Base-by-base conservation (phyloP, 768 basidiomycete species). In the Kwoniella bestiolae region DNA sequence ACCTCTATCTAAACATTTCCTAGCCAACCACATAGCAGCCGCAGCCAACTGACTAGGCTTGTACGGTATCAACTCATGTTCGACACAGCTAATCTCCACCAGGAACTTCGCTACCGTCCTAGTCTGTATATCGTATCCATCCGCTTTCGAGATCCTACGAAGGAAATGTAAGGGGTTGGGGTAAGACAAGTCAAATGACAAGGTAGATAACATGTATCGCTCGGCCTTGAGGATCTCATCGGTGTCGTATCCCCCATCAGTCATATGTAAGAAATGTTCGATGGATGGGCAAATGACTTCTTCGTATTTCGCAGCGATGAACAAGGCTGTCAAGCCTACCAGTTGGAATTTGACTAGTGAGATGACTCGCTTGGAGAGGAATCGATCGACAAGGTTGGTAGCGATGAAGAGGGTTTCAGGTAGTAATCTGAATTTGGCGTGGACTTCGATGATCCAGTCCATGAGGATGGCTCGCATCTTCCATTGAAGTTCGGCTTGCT, bases 371-470 rank as follows among this genome's bases (percentile, higher is more conserved):
- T 83, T 81, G 41, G 86, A 86, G 31, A 88, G 84, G 83, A 88
- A 87, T 51, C 87, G 86, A 79, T 88, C 87, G 75, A 88, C 85
- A 75, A 96, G 87, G 83, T 96, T 94, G 70, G 88, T 84, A 74
- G 88, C 88, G 63, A 95, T 86, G 83, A 94, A 95, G 61, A 96
- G 87, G 0, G 94, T 94, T 81, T 97, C 94, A 16, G 91, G 91
- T 9, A 91, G 84, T 31, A 96, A 85, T 60, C 87, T 87, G 85
- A 94, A 94, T 69, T 89, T 89, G 55, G 86, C 85, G 78, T 96
- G 94, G 16, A 94, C 89, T 81, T 94, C 91, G 69, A 96, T 87
- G 65, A 97, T 85, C 93, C 93, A 96, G 84, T 95, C 94, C 68
- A 91, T 87, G 18, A 97, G 87, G 55, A 94, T 87, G 7, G 88